phyloP scores from a whole-genome alignment of 148 eudicot species.

The Limonium bicolor region DNA sequence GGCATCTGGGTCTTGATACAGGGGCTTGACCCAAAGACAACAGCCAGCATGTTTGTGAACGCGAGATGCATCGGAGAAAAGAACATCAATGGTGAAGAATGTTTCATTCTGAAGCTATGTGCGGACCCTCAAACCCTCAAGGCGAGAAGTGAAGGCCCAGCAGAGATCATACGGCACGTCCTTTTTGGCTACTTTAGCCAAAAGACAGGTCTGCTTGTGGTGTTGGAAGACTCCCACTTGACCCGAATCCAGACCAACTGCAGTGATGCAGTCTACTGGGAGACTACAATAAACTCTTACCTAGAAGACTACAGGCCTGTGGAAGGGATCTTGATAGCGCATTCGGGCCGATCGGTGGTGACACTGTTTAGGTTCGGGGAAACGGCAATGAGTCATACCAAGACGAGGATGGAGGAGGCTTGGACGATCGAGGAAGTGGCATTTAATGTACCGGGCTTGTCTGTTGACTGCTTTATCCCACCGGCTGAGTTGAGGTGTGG shows the following conservation, averaged over 20 bases:
- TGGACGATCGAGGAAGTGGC: conserved; percentile 78
- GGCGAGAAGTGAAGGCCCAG: conserved; percentile 51
- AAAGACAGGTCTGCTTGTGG: conserved; percentile 48
- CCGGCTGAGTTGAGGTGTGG: conserved; percentile 76
- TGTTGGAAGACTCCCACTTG: conserved; percentile 52
- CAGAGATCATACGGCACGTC: conserved; percentile 50
- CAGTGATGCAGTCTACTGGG: conserved; percentile 95
- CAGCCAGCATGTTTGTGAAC: conserved; percentile 43
- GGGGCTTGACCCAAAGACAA: conserved; percentile 59
- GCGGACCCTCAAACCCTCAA: conserved; percentile 44
- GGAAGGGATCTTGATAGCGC: conserved; percentile 91
- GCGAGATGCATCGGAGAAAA: conserved; percentile 53
- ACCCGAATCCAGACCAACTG: conserved; percentile 82
- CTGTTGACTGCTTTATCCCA: conserved; percentile 85
- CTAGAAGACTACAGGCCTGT: conserved; percentile 73
- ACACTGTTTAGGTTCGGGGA: conserved; percentile 93
- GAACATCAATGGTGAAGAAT: conserved; percentile 49
- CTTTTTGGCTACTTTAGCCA: conserved; percentile 53
- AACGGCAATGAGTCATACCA: conserved; percentile 68
- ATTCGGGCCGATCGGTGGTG: conserved; percentile 81
- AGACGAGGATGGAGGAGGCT: conserved; percentile 66
- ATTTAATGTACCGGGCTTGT: conserved; percentile 68
- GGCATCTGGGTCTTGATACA: conserved; percentile 1
- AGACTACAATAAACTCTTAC: conserved; percentile 72
- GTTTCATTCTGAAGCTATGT: conserved; percentile 48